Conservation (phyloP, 495 filamentous ascomycete species). For the Penicillium parvum region DNA sequence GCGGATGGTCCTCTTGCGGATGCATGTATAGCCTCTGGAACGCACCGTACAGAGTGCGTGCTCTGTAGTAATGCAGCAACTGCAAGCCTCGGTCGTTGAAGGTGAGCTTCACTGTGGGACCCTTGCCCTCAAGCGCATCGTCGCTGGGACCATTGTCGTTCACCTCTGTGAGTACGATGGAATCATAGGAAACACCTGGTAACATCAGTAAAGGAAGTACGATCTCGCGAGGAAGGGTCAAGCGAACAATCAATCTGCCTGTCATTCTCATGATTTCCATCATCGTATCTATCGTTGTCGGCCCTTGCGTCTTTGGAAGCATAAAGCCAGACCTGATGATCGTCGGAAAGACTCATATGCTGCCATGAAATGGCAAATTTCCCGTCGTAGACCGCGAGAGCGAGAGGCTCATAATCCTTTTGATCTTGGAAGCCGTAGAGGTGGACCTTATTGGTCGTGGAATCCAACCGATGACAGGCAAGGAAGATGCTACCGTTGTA, state of each 20-base stretch:
- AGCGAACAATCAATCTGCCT: constrained; percentile 11
- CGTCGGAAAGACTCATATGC: constrained; percentile 17
- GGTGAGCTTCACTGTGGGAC: constrained; percentile 27
- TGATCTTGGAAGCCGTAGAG: constrained; percentile 33
- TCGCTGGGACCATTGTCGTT: background rate
- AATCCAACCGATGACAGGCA: constrained; percentile 19
- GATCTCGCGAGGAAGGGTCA: background rate
- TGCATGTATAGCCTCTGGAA: constrained; percentile 17
- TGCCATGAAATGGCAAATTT: constrained; percentile 44
- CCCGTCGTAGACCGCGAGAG: constrained; percentile 22
- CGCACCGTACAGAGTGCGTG: constrained; percentile 8
- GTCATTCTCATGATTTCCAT: constrained; percentile 1
- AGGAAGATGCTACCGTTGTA: constrained; percentile 26
- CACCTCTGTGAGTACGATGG: constrained; percentile 1
- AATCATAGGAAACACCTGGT: constrained; percentile 5
- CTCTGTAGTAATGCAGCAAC: constrained; percentile 21
- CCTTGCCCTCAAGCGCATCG: constrained; percentile 3
- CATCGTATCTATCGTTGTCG: constrained; percentile 2
- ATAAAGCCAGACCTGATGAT: constrained; percentile 32
- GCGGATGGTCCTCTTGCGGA: background rate
- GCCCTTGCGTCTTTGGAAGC: constrained; percentile 1
- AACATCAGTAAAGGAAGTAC: background rate
- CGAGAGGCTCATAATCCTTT: constrained; percentile 27
- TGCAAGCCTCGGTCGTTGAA: constrained; percentile 40
- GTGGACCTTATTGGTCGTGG: constrained; percentile 5